Conservation (phyloP, 2,329 filamentous ascomycete genomes). For the Pseudogymnoascus sp. region DNA sequence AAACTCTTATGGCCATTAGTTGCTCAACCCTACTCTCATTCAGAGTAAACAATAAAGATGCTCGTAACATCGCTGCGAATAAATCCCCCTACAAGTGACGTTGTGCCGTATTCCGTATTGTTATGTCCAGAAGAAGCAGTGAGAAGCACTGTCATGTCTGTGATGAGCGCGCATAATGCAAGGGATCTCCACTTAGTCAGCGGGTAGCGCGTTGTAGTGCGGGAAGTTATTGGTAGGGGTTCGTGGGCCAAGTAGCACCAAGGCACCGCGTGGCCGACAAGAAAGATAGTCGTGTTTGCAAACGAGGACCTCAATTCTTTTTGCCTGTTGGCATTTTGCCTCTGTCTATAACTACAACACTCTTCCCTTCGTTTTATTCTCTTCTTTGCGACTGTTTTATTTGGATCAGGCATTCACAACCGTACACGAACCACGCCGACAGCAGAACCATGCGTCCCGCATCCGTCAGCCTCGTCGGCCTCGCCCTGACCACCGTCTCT, state of each 20-base stretch:
- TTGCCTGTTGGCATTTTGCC: neutral
- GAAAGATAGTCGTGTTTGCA: neutral
- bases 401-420: slow-evolving; percentile 2
- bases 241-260: neutral
- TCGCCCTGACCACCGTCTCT: slow-evolving; percentile 17
- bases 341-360: neutral
- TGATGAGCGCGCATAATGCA: slow-evolving; percentile 1
- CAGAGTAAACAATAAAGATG: neutral
- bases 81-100: neutral
- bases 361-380: neutral
- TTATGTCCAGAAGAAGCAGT: neutral
- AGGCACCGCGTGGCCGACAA: slow-evolving; percentile 5
- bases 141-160: slow-evolving; percentile 4
- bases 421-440: slow-evolving; percentile 8
- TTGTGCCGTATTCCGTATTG: neutral
- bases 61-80: neutral
- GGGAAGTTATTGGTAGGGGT: slow-evolving; percentile 4
- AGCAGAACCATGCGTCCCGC: slow-evolving; percentile 17
- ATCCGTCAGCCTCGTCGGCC: slow-evolving; percentile 17
- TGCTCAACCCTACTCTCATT: neutral
- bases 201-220: neutral
- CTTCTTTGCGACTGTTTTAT: neutral
- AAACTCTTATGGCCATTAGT: neutral
- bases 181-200: neutral
- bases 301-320: slow-evolving; percentile 7